A percentile compares a stretch with the other conserved stretches of the same genome.
phyloP scores from a whole-genome alignment of 75 land plant genomes.

The Pseudotsuga menziesii region DNA sequence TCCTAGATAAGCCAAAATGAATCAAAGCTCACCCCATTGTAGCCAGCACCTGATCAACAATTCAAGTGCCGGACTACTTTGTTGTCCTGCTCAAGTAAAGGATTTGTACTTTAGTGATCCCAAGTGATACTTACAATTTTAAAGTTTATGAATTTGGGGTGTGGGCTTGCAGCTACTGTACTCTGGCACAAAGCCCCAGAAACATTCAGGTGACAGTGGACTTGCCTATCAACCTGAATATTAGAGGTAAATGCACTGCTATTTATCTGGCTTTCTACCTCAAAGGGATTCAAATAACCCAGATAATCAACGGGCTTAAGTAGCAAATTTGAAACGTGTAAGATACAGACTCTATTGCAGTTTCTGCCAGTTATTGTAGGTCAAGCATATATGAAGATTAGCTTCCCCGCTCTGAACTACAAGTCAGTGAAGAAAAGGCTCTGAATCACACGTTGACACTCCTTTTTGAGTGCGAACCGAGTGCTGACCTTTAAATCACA shows the following conservation, averaged over 20 bases:
- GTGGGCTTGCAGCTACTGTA: neutral
- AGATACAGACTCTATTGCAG: slow-evolving; percentile 5
- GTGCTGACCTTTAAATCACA: neutral
- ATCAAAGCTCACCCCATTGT: neutral
- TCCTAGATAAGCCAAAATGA: neutral
- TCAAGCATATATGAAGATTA: slow-evolving; percentile 8
- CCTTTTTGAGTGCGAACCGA: no score
- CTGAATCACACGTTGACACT: neutral
- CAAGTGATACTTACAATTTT: neutral
- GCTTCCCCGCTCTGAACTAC: neutral
- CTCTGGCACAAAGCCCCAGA: neutral
- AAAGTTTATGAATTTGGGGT: neutral
- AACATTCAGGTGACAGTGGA: neutral
- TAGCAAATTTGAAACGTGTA: slow-evolving; percentile 6
- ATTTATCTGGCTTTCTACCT: no score
- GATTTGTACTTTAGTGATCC: neutral
- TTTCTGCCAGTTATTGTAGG: neutral
- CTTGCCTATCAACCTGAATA: no score
- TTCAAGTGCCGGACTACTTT: slow-evolving; percentile 1
- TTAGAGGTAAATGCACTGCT: no score
- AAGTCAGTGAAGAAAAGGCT: neutral
- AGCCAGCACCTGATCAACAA: slow-evolving; percentile 2
- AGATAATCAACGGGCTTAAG: neutral
- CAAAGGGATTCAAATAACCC: neutral
- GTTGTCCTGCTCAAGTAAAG: slow-evolving; percentile 3